Conservation (phyloP, 305 asterid genomes). For the Solanum hybrid region DNA sequence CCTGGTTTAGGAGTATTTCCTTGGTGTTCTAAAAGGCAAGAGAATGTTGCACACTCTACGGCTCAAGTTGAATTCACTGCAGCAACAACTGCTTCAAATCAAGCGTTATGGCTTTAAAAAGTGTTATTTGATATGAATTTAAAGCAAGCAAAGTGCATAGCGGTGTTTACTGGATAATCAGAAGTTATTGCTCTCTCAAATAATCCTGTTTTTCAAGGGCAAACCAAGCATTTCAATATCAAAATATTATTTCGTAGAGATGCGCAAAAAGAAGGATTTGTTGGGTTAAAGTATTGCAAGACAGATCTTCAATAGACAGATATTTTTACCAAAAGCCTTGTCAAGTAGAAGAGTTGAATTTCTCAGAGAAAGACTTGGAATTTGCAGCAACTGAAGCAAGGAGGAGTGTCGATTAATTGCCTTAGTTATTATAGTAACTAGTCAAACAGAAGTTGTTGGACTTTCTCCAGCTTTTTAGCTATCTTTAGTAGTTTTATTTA, state of each 20-base stretch:
- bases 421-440: neutral
- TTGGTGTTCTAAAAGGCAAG: no score
- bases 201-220: no score
- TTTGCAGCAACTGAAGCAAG: neutral
- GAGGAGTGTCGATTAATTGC: neutral
- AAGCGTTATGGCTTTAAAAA: no score
- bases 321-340: neutral
- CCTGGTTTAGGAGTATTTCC: no score
- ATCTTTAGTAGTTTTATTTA: neutral
- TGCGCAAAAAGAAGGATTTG: neutral
- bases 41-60: no score
- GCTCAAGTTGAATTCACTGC: no score
- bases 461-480: neutral
- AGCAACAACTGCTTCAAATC: no score
- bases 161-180: no score
- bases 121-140: no score
- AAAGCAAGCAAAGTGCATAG: no score
- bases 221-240: no score
- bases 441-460: neutral
- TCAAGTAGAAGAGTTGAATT: neutral
- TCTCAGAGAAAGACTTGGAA: neutral
- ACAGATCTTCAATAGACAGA: neutral
- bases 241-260: neutral
- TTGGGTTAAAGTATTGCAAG: neutral
- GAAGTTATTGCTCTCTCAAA: no score